phyloP scores from a whole-genome alignment of 2,329 filamentous ascomycete genomes.

The Arthroderma sp. region DNA sequence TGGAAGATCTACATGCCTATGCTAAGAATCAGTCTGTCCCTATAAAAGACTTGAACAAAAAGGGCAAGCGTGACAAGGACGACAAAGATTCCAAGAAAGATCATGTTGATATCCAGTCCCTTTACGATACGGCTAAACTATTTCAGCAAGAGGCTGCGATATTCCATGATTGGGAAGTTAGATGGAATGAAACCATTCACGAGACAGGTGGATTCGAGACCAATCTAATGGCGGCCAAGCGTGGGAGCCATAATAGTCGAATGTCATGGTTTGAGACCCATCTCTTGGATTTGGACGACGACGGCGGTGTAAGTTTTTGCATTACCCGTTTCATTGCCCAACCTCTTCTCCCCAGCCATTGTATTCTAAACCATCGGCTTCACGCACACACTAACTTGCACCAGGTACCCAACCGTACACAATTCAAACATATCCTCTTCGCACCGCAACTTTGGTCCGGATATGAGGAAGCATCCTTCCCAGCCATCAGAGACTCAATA shows the following conservation, averaged over 20 bases:
- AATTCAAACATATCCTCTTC: conserved; percentile 89
- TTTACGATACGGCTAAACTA: conserved; percentile 50
- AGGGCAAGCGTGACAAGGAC: conserved; percentile 9
- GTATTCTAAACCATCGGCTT: conserved; percentile 4
- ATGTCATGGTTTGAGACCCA: conserved; percentile 73
- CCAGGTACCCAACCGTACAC: conserved; percentile 69
- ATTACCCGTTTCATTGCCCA: conserved; percentile 1
- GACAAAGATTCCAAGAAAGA: conserved; percentile 5
- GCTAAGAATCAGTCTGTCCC: conserved; percentile 40
- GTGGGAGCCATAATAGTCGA: conserved; percentile 65
- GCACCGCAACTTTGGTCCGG: conserved; percentile 68
- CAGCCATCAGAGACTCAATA: conserved; percentile 71
- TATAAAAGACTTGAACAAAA: conserved; percentile 13
- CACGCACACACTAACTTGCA: conserved; percentile 1
- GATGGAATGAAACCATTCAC: conserved; percentile 63
- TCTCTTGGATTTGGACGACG: conserved; percentile 60
- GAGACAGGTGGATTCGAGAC: conserved; percentile 64
- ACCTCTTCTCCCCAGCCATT: not conserved
- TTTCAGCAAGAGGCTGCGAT: conserved; percentile 47
- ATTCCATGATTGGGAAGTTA: conserved; percentile 63
- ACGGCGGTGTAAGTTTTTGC: conserved; percentile 56
- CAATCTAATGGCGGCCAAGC: conserved; percentile 49
- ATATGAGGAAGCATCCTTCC: conserved; percentile 51
- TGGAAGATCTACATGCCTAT: conserved; percentile 55
- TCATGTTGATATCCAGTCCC: conserved; percentile 42